Percentiles rank a stretch among this genome's conserved stretches.
phyloP scores from a whole-genome alignment of 2,329 filamentous ascomycete species.

The Paramyrothecium sp. region DNA sequence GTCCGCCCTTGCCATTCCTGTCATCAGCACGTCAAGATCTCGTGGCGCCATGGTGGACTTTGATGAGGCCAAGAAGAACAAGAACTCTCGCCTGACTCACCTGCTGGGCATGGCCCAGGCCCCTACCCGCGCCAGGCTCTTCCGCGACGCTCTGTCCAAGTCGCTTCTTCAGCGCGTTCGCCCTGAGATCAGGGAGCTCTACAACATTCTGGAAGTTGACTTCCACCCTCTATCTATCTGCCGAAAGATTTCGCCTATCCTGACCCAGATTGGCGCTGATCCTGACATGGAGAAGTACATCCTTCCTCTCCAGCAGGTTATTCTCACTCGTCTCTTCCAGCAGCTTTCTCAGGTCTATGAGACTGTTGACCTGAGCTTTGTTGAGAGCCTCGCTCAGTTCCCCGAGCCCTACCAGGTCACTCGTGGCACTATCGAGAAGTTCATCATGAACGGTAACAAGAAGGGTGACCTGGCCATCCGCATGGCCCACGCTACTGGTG shows the following conservation, averaged over 20 bases:
- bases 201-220: slow-evolving; percentile 98
- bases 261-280: slow-evolving; percentile 89
- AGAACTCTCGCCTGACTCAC: slow-evolving; percentile 96
- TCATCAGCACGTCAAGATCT: slow-evolving; percentile 97
- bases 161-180: slow-evolving; percentile 88
- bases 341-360: slow-evolving; percentile 99
- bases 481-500: slow-evolving; percentile 91
- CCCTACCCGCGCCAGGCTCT: slow-evolving; percentile 84
- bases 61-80: slow-evolving; percentile 96
- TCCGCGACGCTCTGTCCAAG: slow-evolving; percentile 95
- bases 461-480: slow-evolving; percentile 97
- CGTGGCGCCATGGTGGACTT: slow-evolving; percentile 95
- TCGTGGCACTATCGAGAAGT: slow-evolving; percentile 93
- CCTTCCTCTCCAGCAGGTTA: slow-evolving; percentile 93
- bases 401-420: slow-evolving; percentile 94
- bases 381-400: slow-evolving; percentile 91
- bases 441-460: slow-evolving; percentile 99
- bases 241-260: slow-evolving; percentile 96
- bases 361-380: slow-evolving; percentile 91
- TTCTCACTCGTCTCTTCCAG: slow-evolving; percentile 96
- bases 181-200: slow-evolving; percentile 93
- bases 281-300: slow-evolving; percentile 98
- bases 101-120: slow-evolving; percentile 89
- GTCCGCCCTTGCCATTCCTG: slow-evolving; percentile 94
- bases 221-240: slow-evolving; percentile 99